phyloP scores from a whole-genome alignment of 805 yeast species.

The Candida patagonica region DNA sequence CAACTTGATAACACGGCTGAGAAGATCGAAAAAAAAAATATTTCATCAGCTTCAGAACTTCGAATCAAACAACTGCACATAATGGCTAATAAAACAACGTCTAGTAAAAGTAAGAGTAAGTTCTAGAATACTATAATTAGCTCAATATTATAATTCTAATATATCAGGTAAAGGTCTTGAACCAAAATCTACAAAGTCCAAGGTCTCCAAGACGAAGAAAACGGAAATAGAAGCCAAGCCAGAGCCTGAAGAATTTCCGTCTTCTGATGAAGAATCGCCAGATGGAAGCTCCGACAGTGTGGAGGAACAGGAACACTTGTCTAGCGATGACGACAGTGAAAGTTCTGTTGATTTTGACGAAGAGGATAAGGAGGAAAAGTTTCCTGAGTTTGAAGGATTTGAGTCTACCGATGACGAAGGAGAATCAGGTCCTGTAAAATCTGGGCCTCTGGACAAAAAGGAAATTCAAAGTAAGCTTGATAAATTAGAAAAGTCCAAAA shows the following conservation, averaged over 20 bases:
- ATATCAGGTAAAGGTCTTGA: too few species aligned
- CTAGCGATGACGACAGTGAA: background rate
- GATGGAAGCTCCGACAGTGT: background rate
- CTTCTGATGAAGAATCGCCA: slow-evolving; percentile 15
- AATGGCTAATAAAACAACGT: too few species aligned
- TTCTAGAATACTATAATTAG: background rate
- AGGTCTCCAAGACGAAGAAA: background rate
- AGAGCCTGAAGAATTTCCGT: slow-evolving; percentile 14
- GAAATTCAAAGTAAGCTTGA: slow-evolving; percentile 9
- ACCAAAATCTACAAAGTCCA: too few species aligned
- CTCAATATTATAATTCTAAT: too few species aligned
- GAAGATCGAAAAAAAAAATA: too few species aligned
- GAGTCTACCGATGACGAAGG: slow-evolving; percentile 22
- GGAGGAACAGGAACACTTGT: too few species aligned
- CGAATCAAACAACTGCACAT: too few species aligned
- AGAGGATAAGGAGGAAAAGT: slow-evolving; percentile 7
- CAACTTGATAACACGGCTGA: too few species aligned
- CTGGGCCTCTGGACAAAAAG: slow-evolving; percentile 9
- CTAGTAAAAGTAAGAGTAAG: too few species aligned
- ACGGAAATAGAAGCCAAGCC: background rate
- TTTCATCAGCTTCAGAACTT: too few species aligned
- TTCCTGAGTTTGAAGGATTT: slow-evolving; percentile 18
- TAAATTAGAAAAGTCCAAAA: slow-evolving; percentile 7
- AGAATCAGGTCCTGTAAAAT: background rate
- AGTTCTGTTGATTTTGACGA: slow-evolving; percentile 11